Evolutionary conservation across 1,139 yeast genomes (phyloP).

Genomic region (Scheffersomyces stambukii): DNA sequence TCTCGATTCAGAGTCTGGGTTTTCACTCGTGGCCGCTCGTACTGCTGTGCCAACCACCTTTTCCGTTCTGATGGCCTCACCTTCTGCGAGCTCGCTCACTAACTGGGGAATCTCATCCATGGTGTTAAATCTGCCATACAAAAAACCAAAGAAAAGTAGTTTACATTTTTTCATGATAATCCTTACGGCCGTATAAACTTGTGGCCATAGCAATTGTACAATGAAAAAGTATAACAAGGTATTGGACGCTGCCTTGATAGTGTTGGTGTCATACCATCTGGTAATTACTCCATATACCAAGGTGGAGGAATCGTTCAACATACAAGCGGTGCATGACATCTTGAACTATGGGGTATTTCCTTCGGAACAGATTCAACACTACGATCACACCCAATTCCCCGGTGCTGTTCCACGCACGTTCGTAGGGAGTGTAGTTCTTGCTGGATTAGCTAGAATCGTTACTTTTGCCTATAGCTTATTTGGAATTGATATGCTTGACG

Average conservation of each 20-base stretch:
- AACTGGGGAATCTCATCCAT: constrained; percentile 52
- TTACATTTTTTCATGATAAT: too few species aligned
- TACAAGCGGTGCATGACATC: constrained; percentile 87
- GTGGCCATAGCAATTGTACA: constrained; percentile 1
- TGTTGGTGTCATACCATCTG: constrained; percentile 43
- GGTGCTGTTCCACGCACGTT: constrained; percentile 90
- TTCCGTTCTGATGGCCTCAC: constrained; percentile 7
- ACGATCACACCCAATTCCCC: constrained; percentile 77
- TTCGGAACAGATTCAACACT: constrained; percentile 33
- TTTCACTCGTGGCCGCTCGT: constrained; percentile 8
- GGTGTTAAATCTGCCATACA: background rate
- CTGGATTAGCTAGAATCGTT: constrained; percentile 32
- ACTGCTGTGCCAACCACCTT: constrained; percentile 3
- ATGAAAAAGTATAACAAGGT: constrained; percentile 19
- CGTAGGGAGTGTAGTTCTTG: constrained; percentile 62
- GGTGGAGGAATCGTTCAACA: constrained; percentile 90
- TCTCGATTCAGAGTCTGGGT: constrained; percentile 9
- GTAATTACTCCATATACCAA: constrained; percentile 75
- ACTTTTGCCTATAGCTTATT: constrained; percentile 18
- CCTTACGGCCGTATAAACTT: too few species aligned
- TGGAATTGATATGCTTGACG: constrained; percentile 17
- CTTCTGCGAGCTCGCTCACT: constrained; percentile 30
- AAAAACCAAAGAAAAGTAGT: background rate
- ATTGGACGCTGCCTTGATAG: constrained; percentile 20
- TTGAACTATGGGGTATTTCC: constrained; percentile 54